Evolutionary conservation across 140 eudicot genomes (phyloP).

Genomic region (Bidens hawaiensis): DNA sequence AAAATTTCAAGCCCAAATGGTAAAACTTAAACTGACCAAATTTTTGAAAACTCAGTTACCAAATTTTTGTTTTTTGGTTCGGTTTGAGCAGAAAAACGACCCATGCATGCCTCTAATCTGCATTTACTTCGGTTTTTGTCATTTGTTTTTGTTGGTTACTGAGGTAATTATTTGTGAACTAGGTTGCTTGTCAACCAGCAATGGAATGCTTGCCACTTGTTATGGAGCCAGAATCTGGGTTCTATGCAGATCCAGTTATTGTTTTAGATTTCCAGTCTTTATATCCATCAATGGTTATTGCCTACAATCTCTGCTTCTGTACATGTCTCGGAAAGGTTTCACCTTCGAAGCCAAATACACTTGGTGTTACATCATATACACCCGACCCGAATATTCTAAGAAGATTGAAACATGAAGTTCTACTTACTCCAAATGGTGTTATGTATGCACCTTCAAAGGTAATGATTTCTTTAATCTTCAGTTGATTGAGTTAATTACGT

Average conservation of each 20-base stretch:
- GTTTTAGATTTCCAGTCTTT: slow-evolving; percentile 95
- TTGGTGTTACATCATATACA: slow-evolving; percentile 82
- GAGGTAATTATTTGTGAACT: not conserved
- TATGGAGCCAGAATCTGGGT: slow-evolving; percentile 98
- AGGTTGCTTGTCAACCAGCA: slow-evolving; percentile 96
- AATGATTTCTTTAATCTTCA: slow-evolving; percentile 7
- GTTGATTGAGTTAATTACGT: not conserved
- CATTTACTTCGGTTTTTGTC: not conserved
- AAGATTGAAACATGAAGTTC: slow-evolving; percentile 48
- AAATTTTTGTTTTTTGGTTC: too few relatives aligned
- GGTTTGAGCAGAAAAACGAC: too few relatives aligned
- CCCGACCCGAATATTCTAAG: slow-evolving; percentile 50
- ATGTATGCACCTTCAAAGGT: slow-evolving; percentile 85
- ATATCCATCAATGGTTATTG: slow-evolving; percentile 98
- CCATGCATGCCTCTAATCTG: too few relatives aligned
- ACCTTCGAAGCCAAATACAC: slow-evolving; percentile 63
- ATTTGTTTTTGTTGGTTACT: not conserved
- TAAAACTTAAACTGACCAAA: too few relatives aligned
- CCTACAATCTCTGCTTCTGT: slow-evolving; percentile 92
- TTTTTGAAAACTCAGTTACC: too few relatives aligned
- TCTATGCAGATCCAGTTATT: slow-evolving; percentile 89
- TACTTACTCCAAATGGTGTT: slow-evolving; percentile 89
- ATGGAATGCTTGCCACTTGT: slow-evolving; percentile 99
- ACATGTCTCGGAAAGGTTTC: slow-evolving; percentile 85
- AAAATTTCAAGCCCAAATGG: too few relatives aligned